Percentiles rank a stretch among this genome's conserved stretches.
phyloP scores from a whole-genome alignment of 192 early-diverging fungal species.

The Chytriomyces hyalinus region DNA sequence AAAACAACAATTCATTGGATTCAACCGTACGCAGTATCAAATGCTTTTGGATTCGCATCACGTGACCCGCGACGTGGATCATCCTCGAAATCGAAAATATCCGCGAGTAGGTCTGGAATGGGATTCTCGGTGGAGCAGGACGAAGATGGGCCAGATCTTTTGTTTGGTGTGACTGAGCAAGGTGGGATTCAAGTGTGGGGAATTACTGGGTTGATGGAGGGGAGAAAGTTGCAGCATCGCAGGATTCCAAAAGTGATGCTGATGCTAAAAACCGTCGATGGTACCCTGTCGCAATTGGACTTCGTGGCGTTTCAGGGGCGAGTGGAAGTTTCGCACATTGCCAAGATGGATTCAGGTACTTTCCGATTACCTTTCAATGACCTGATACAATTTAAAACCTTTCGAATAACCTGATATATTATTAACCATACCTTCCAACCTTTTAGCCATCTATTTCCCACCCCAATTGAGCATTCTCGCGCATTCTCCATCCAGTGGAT shows the following conservation, averaged over 20 bases:
- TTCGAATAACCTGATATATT: not conserved
- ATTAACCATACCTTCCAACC: not conserved
- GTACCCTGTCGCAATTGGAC: conserved; percentile 57
- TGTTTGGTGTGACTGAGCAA: conserved; percentile 73
- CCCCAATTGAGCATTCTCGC: conserved; percentile 70
- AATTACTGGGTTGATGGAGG: conserved; percentile 62
- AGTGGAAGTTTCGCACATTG: conserved; percentile 55
- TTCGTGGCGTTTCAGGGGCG: conserved; percentile 62
- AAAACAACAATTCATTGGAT: conserved; percentile 48
- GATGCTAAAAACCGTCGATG: conserved; percentile 64
- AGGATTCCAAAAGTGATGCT: conserved; percentile 67
- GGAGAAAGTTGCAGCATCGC: conserved; percentile 65
- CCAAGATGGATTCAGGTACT: conserved; percentile 43
- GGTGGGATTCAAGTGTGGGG: conserved; percentile 82
- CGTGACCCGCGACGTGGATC: not conserved
- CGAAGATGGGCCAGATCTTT: conserved; percentile 71
- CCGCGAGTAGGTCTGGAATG: not conserved
- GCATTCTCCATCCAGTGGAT: conserved; percentile 59
- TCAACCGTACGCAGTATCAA: conserved; percentile 32
- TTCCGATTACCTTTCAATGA: not conserved
- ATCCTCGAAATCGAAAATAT: not conserved
- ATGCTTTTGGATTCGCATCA: conserved; percentile 32
- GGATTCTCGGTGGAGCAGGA: not conserved
- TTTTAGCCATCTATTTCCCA: conserved; percentile 48
- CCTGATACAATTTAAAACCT: not conserved